Evolutionary conservation across 257 asterid species (phyloP).

Genomic region (Solanum chmielewskii): DNA sequence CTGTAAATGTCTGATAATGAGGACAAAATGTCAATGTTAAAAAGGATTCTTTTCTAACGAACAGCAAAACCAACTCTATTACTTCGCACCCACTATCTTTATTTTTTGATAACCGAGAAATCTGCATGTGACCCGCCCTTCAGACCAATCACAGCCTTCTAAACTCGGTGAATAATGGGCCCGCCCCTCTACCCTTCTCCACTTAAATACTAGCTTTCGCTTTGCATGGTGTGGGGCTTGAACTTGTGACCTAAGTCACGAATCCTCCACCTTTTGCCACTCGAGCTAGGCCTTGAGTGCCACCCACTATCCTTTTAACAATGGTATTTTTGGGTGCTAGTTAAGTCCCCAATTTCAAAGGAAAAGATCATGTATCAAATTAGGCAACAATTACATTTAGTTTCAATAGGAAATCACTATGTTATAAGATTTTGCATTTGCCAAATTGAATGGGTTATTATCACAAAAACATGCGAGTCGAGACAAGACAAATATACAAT

Average conservation of each 20-base stretch:
- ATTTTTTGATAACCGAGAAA: no score
- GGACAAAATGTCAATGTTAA: not conserved
- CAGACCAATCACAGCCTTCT: no score
- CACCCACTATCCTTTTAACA: not conserved
- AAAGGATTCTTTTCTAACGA: not conserved
- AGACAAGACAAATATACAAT: not conserved
- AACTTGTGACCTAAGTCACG: no score
- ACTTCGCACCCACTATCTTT: not conserved
- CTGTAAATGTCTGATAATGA: not conserved
- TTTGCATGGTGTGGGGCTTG: no score
- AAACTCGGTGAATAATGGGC: no score
- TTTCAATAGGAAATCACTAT: not conserved
- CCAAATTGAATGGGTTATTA: not conserved
- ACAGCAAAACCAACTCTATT: not conserved
- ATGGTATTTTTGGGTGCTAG: not conserved
- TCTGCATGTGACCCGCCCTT: no score
- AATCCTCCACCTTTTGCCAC: no score
- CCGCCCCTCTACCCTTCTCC: no score
- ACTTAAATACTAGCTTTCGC: no score
- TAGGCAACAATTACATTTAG: not conserved
- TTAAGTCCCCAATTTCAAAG: not conserved
- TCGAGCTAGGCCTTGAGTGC: no score
- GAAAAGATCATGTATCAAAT: not conserved
- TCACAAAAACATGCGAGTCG: not conserved
- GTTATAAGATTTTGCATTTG: not conserved